Base-by-base conservation (phyloP, 768 basidiomycete species). In the Pholiota molesta region DNA sequence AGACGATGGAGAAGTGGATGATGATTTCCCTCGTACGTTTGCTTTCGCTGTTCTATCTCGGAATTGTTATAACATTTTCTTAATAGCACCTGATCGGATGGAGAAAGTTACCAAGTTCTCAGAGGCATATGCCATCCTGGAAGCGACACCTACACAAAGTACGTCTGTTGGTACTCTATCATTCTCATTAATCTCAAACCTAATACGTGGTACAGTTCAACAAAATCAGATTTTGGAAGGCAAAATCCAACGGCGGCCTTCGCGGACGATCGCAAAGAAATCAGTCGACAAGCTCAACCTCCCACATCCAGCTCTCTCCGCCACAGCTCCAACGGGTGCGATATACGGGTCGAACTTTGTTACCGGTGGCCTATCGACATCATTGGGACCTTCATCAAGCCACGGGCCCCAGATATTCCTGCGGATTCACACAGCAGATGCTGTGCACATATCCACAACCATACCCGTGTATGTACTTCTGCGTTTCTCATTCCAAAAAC, bases 1-100 rank as follows among this genome's bases (percentile, higher is more conserved):
- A 69, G 93, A 95, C 49, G 96, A 99, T 72, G 97, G 97, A 16
- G 97, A 98, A 73, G 94, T 99, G 0, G 97, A 99, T 72, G 97
- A 98, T 72, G 97, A 99, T 77, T 99, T 96, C 71, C 97, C 97
- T 23, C 92, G 96, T 97, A 73, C 68, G 92, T 81, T 55, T 33
- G 19, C 42, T 31, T 58, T 52, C 17, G 21, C 33, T 45, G 45
- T 35, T 16, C 17, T 37, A 29, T 31, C 28, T 8, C 21, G 5
- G 6, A 35, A 51, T 21, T 61, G 21, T 55, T 56, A 31, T 64
- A 66, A 61, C 61, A 58, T 31, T 26, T 47, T 54, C n/a, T 26
- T 21, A 63, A 28, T 65, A 97, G 97, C 97, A 0, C 92, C 96
- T 9, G 97, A 98, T 73, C 82, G 97, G 21, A 88, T 88, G 39